These are phyloP conservation scores for Arachis stenosperma DNA, from an alignment of 306 rosid genomes.

Conservation along the genomic window DNA sequence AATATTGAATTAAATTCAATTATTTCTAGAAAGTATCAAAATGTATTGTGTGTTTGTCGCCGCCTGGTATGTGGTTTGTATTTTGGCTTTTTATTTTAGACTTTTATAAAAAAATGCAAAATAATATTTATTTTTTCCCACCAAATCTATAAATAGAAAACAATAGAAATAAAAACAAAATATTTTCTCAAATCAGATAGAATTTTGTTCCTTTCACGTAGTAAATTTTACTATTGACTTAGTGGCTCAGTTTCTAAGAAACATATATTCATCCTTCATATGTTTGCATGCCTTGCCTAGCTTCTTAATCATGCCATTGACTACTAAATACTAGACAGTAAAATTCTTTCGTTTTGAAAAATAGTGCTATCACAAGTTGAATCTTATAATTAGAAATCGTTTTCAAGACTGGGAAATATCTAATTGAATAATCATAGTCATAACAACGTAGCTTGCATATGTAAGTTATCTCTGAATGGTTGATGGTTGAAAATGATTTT, in stretches of 20 bases:
- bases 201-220: no score
- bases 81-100: no score
- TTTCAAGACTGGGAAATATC: conserved; percentile 33
- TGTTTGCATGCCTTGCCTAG: neutral
- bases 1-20: no score
- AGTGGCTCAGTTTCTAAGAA: neutral
- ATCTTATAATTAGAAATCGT: conserved; percentile 32
- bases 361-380: conserved; percentile 34
- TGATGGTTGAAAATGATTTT: conserved; percentile 37
- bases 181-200: no score
- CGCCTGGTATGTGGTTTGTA: no score
- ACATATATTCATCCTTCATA: neutral
- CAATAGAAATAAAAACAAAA: no score
- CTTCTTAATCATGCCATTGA: conserved; percentile 37
- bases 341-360: conserved; percentile 29
- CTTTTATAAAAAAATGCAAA: no score
- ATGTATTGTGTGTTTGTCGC: no score
- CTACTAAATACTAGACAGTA: conserved; percentile 8
- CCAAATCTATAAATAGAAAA: no score
- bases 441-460: conserved; percentile 35
- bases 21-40: no score
- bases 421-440: conserved; percentile 40
- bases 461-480: conserved; percentile 39
- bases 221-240: no score
- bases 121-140: no score